phyloP scores from a whole-genome alignment of 768 basidiomycete genomes.

The Mycena pura region DNA sequence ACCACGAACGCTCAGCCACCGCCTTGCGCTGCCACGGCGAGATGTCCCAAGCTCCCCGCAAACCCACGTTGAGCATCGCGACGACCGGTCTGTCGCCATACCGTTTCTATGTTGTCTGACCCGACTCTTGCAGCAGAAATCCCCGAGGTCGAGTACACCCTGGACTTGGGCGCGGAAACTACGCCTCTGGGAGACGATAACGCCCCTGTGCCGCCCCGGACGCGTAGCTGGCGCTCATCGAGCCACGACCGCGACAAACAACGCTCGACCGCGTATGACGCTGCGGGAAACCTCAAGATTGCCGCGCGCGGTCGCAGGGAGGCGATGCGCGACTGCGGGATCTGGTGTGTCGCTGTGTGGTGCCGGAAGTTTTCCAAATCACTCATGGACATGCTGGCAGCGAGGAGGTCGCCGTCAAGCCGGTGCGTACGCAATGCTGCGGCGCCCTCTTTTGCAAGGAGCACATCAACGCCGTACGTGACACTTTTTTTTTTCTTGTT shows the following conservation, averaged over 20 bases:
- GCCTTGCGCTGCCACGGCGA: too few species aligned
- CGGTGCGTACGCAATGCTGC: conserved; percentile 16
- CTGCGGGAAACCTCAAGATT: conserved; percentile 15
- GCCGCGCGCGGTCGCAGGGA: conserved; percentile 1
- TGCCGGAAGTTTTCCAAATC: too few species aligned
- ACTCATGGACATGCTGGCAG: not conserved
- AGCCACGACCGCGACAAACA: not conserved
- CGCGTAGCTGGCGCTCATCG: conserved; percentile 1
- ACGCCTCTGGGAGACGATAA: not conserved
- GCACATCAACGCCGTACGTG: conserved; percentile 23
- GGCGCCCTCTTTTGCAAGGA: conserved; percentile 17
- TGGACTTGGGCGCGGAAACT: conserved; percentile 18
- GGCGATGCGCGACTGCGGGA: conserved; percentile 19
- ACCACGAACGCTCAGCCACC: too few species aligned
- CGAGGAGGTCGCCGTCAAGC: not conserved
- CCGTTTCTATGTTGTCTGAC: too few species aligned
- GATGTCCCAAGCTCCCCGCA: too few species aligned
- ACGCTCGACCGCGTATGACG: conserved; percentile 14
- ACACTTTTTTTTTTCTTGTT: not conserved
- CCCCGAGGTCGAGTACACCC: conserved; percentile 21
- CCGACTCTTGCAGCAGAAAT: too few species aligned
- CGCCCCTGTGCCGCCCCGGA: not conserved
- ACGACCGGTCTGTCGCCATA: too few species aligned
- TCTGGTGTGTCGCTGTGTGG: conserved; percentile 13
- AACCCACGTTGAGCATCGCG: too few species aligned